Percentiles rank a stretch among this genome's conserved stretches.
Conservation (phyloP, 139 green algal genomes). For the Micractinium sp. region DNA sequence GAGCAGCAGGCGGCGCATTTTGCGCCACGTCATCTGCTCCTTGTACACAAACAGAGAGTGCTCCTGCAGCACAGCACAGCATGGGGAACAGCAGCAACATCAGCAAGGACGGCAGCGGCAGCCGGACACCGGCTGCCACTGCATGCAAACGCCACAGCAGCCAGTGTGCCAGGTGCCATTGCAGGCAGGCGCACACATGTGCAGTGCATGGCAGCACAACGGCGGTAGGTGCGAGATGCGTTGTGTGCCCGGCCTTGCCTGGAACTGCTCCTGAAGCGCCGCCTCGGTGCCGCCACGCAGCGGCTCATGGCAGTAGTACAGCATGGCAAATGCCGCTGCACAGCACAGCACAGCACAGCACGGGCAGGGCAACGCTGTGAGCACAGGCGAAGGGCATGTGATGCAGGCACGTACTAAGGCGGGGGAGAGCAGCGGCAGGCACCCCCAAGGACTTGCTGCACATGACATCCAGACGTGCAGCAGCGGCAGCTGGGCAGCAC, state of each 20-base stretch:
- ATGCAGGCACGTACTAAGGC: not conserved
- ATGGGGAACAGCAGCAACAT: too few relatives aligned
- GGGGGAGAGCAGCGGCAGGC: not conserved
- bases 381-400: not conserved
- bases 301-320: constrained; percentile 69
- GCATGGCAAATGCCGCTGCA: constrained; percentile 56
- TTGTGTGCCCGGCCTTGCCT: not conserved
- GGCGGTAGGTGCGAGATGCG: not conserved
- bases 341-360: not conserved
- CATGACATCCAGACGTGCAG: not conserved
- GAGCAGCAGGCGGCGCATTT: constrained; percentile 58
- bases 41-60: constrained; percentile 55
- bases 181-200: not conserved
- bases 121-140: too few relatives aligned
- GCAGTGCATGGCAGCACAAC: too few relatives aligned
- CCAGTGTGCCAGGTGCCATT: not conserved
- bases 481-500: not conserved
- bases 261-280: constrained; percentile 47
- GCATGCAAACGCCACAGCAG: not conserved
- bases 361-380: not conserved
- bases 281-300: constrained; percentile 60
- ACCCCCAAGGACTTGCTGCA: not conserved
- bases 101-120: too few relatives aligned
- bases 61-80: not conserved
- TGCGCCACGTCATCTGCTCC: constrained; percentile 68